Percentiles rank a stretch among this genome's conserved stretches.
Conservation (phyloP, 2,329 filamentous ascomycete species). For the Alternaria arbusti region DNA sequence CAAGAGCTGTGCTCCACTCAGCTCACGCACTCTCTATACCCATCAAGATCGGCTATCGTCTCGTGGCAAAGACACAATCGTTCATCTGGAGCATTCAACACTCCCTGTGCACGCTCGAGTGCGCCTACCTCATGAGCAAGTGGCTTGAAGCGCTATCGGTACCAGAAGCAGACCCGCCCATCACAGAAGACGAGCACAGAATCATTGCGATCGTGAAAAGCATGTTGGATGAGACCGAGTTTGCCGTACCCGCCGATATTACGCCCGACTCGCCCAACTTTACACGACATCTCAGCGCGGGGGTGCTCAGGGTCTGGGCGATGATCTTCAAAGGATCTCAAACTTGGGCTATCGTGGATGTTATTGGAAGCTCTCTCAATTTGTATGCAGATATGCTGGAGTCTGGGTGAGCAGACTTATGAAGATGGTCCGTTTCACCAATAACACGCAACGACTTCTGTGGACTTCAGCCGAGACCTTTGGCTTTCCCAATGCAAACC, state of each 20-base stretch:
- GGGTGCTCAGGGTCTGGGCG: constrained; percentile 52
- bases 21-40: constrained; percentile 72
- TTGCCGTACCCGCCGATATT: constrained; percentile 34
- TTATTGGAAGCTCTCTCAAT: constrained; percentile 51
- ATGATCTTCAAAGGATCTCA: constrained; percentile 52
- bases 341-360: constrained; percentile 53
- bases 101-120: constrained; percentile 49
- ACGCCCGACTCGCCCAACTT: constrained; percentile 43
- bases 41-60: constrained; percentile 59
- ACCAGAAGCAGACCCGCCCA: constrained; percentile 40
- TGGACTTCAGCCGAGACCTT: neutral
- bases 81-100: constrained; percentile 52
- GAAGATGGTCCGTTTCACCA: neutral
- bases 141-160: constrained; percentile 48
- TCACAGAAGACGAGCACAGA: constrained; percentile 48
- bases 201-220: constrained; percentile 48
- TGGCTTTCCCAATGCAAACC: neutral
- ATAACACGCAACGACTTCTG: neutral
- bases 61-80: constrained; percentile 49
- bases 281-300: constrained; percentile 47
- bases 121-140: constrained; percentile 50
- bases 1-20: constrained; percentile 70
- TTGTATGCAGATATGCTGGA: constrained; percentile 51
- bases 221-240: constrained; percentile 52
- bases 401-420: constrained; percentile 34